Conservation (phyloP, 31 red algal genomes). For the Porphyra umbilicalis region DNA sequence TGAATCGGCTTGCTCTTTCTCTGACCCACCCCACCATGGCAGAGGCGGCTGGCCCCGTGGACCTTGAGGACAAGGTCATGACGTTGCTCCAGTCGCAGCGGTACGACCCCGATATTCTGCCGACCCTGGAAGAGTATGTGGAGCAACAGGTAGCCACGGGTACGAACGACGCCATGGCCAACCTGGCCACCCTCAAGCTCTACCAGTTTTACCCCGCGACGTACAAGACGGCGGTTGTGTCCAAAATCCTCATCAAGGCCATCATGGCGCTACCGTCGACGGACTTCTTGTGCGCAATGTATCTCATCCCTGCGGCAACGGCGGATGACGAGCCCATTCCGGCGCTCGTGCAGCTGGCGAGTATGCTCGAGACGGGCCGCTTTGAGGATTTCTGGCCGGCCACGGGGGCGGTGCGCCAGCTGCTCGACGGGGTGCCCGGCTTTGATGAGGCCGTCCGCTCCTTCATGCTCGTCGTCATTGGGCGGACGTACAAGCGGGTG, state of each 20-base stretch:
- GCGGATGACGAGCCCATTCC: constrained; percentile 71
- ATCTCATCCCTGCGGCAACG: constrained; percentile 55
- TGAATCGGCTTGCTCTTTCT: not conserved
- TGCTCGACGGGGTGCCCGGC: constrained; percentile 35
- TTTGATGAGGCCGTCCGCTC: constrained; percentile 55
- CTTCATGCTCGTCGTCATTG: constrained; percentile 69
- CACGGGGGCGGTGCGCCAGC: constrained; percentile 23
- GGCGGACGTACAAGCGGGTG: constrained; percentile 65
- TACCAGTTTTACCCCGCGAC: constrained; percentile 88
- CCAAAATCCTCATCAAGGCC: constrained; percentile 83
- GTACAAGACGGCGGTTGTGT: constrained; percentile 41
- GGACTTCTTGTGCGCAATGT: constrained; percentile 67
- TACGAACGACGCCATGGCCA: constrained; percentile 49
- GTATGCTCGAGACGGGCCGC: constrained; percentile 64
- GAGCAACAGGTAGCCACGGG: constrained; percentile 48
- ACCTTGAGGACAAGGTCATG: constrained; percentile 45
- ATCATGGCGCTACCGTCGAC: constrained; percentile 63
- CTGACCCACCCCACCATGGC: not conserved
- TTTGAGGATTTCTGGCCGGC: constrained; percentile 72
- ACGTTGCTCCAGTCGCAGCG: constrained; percentile 50
- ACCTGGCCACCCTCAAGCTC: constrained; percentile 77
- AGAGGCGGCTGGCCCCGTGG: not conserved
- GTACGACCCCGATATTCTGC: constrained; percentile 75
- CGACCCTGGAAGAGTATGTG: constrained; percentile 71
- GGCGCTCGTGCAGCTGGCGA: constrained; percentile 42